phyloP scores from a whole-genome alignment of 139 green algal genomes.

The Micractinium sp. region DNA sequence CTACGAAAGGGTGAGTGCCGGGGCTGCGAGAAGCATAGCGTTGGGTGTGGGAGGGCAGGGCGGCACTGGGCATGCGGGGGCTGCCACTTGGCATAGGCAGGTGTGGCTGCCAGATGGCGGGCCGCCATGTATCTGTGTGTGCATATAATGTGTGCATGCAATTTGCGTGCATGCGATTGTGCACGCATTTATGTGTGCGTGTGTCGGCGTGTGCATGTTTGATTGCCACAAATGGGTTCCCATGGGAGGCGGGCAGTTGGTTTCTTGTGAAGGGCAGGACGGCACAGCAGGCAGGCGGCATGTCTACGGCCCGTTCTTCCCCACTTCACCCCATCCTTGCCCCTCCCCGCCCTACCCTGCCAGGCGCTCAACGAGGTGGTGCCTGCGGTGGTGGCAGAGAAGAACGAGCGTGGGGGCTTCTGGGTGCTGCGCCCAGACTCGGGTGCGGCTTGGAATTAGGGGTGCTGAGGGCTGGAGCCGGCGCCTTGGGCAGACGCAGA shows the following conservation, averaged over 20 bases:
- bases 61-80: too few species aligned
- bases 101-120: neutral
- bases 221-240: too few species aligned
- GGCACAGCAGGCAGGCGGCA: too few species aligned
- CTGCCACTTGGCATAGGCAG: neutral
- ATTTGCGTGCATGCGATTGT: too few species aligned
- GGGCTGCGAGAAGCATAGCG: neutral
- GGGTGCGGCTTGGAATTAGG: constrained; percentile 20
- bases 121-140: neutral
- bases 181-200: too few species aligned
- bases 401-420: constrained; percentile 77
- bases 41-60: neutral
- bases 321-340: too few species aligned
- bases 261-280: too few species aligned
- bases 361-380: constrained; percentile 81
- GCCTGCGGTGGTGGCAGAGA: constrained; percentile 69
- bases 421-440: constrained; percentile 90
- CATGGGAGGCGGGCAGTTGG: too few species aligned
- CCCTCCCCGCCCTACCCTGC: neutral
- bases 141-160: neutral
- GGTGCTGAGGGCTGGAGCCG: neutral
- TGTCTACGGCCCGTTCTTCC: too few species aligned
- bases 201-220: too few species aligned
- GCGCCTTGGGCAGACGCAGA: neutral
- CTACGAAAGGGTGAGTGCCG: constrained; percentile 59